Base-by-base conservation (phyloP, 495 filamentous ascomycete species). In the Chlorociboria aeruginascens region DNA sequence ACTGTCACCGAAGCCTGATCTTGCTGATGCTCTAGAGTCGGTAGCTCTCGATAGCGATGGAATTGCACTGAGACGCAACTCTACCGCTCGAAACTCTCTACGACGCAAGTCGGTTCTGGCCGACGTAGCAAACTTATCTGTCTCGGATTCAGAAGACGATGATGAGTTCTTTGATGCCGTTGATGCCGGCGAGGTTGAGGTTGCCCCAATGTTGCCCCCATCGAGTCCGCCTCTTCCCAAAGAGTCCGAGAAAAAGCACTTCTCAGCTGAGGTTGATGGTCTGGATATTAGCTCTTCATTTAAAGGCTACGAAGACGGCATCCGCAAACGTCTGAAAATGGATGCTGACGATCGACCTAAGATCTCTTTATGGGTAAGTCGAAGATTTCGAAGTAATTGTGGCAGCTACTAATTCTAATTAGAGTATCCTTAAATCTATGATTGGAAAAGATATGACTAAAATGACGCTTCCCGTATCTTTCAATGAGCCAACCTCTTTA, bases 371-470 rank as follows among this genome's bases (percentile, higher is more conserved):
- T 98, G 92, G 92, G 90, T 95, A 77, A 63, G 82, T 68, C 31
- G 31, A 1, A 31, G 14, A 6, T 8, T 47, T 17, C 38, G 30
- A 33, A 8, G 20, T 44, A 43, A 20, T 32, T 28, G 6, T 10
- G 32, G 8, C 12, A 36, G 35, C 53, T 55, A 56, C 54, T 32
- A 41, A 31, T 7, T 25, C 12, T 45, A n/a, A 45, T 25, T 51
- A 97, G 90, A 82, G 83, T 48, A 95, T 98, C 52, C 66, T 98
- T 41, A 97, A 97, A 70, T 98, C 92, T 35, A 98, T 98, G 92
- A 95, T 98, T 58, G 92, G 92, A 47, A 98, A 97, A 63, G 92
- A 98, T 61, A 97, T 98, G 92, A 98, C 92, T 14, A 96, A 89
- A 69, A 97, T 98, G 92, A 98, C 92, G 2, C 72, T 98, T 4